Evolutionary conservation across 306 rosid species (phyloP), one percentile per base, ranked within the genome.

Genomic region (Parietaria judaica): DNA sequence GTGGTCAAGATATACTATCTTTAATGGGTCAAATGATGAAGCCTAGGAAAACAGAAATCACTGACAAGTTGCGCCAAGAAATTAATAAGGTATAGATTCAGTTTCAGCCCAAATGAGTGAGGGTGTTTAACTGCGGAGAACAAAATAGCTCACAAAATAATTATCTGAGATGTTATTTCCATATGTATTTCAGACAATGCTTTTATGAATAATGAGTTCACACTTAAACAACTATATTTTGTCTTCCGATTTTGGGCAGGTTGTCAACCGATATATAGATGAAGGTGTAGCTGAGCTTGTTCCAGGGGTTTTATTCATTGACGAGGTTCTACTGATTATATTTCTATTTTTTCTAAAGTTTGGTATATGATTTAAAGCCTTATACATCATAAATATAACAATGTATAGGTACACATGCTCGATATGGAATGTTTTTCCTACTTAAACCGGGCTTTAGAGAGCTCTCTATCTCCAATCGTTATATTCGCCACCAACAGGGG

Each of bases 1-100:
- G 96, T 52, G 99, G 99, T 50, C 99, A 92, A 66, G 99, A 92
- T 76, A 86, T 92, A 74, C 73, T 92, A 50, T 88, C 99, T 66
- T 74, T 92, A 49, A 88, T 92, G 99, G 96, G 99, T 64, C 99
- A 92, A 82, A 92, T 92, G 99, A 88, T 88, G 96, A 92, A 92
- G 72, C 96, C 99, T 51, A 79, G 94, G 76, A 92, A 92, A 80
- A 88, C 94, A 14, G 97, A 89, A 82, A 86, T 84, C 74, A 90
- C 97, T 36, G 97, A 86, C 74, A 90, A 90, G 80, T 72, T 90
- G 81, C 84, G 95, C 61, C 94, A 86, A 77, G 95, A 87, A 81
- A 72, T 87, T 64, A 87, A 86, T 71, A 86, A 90, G 97, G 95
- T 90, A 79, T 36, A 43, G 9, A 16, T 60, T 45, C 11, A 39